Evolutionary conservation across 1,284 basidiomycete species (phyloP).

Genomic region (Caloboletus inedulis): DNA sequence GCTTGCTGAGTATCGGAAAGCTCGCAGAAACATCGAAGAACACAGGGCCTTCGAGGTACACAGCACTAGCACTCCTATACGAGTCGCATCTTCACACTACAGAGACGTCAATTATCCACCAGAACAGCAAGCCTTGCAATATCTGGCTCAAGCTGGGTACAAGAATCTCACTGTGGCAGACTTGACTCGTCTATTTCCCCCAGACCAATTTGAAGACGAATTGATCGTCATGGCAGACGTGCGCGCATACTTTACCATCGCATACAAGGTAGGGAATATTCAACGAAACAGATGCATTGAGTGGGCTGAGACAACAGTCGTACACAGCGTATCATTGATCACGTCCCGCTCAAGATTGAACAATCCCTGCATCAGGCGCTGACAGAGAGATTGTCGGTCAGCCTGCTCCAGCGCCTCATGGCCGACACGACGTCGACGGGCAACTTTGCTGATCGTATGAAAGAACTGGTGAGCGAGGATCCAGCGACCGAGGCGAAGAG

Average conservation of each 20-base stretch:
- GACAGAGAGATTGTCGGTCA: conserved; percentile 36
- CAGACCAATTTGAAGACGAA: conserved; percentile 36
- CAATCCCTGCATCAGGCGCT: conserved; percentile 45
- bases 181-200: conserved; percentile 17
- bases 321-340: conserved; percentile 55
- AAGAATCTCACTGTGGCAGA: conserved; percentile 16
- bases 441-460: conserved; percentile 29
- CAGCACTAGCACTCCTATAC: no score
- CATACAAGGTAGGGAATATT: conserved; percentile 38
- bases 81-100: no score
- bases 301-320: background rate
- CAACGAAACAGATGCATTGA: no score
- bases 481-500: conserved; percentile 34
- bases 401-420: conserved; percentile 40
- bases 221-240: conserved; percentile 49
- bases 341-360: conserved; percentile 50
- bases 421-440: conserved; percentile 12
- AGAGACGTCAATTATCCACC: background rate
- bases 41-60: no score
- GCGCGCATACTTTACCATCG: conserved; percentile 50
- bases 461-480: conserved; percentile 45
- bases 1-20: conserved; percentile 21
- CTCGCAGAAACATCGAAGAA: background rate
- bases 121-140: conserved; percentile 11
- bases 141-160: conserved; percentile 27